These are phyloP conservation scores for Zygotorulaspora chibaensis DNA, from an alignment of 805 yeast species.

Conservation along the genomic window DNA sequence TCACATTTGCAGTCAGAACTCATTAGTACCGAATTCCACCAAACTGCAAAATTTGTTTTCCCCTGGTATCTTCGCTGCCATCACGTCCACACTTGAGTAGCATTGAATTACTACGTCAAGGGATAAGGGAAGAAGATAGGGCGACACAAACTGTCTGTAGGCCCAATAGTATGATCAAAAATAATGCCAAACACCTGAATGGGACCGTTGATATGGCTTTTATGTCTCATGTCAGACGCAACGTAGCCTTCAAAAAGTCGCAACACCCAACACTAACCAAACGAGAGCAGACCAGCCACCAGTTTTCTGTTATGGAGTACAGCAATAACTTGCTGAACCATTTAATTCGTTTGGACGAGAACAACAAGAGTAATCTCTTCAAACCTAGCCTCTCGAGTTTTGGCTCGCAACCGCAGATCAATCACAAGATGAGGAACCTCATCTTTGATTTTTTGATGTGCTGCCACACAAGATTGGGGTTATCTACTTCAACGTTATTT, in stretches of 20 bases:
- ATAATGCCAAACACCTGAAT: slow-evolving; percentile 1
- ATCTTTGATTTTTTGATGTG: slow-evolving; percentile 80
- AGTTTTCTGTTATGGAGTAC: slow-evolving; percentile 42
- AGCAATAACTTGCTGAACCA: slow-evolving; percentile 40
- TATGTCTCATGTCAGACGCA: slow-evolving; percentile 22
- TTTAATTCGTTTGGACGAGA: slow-evolving; percentile 34
- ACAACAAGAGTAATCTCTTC: slow-evolving; percentile 14
- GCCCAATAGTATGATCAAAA: slow-evolving; percentile 6
- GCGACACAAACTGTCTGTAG: slow-evolving; percentile 7
- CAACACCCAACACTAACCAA: slow-evolving; percentile 35
- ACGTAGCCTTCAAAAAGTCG: slow-evolving; percentile 16
- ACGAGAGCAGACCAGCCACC: slow-evolving; percentile 48
- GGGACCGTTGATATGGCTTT: slow-evolving; percentile 11
- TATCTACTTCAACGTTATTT: slow-evolving; percentile 61
- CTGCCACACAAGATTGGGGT: slow-evolving; percentile 56
- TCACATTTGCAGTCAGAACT: no score
- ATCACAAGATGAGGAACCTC: slow-evolving; percentile 59
- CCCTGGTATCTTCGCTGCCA: not conserved
- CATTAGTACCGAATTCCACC: not conserved
- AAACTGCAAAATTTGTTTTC: not conserved
- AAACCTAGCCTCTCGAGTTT: slow-evolving; percentile 30
- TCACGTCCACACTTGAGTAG: not conserved
- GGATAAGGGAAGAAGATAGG: not conserved
- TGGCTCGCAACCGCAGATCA: slow-evolving; percentile 40
- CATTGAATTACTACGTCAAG: not conserved